Evolutionary conservation across 495 filamentous ascomycete species (phyloP).

Genomic region (Aspergillus panamensis): DNA sequence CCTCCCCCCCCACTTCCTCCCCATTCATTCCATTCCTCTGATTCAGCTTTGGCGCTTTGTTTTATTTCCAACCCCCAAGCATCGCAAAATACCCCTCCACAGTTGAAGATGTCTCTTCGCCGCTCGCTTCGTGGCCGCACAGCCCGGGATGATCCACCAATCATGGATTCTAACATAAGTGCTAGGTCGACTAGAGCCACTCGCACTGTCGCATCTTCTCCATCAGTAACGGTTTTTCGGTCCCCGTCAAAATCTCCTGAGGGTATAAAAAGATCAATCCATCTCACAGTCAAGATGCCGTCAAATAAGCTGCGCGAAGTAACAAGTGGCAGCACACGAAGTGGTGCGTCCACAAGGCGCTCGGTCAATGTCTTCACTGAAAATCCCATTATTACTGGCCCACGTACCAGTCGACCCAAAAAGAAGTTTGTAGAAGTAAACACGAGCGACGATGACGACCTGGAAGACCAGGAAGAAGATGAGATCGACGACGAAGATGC

Average conservation of each 20-base stretch:
- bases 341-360: constrained; percentile 28
- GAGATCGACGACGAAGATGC: constrained; percentile 51
- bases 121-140: constrained; percentile 49
- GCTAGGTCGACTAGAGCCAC: constrained; percentile 37
- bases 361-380: constrained; percentile 49
- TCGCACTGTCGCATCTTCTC: constrained; percentile 32
- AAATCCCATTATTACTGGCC: constrained; percentile 59
- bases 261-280: constrained; percentile 60
- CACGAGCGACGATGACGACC: constrained; percentile 54
- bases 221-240: constrained; percentile 51
- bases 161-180: constrained; percentile 37
- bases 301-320: constrained; percentile 78
- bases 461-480: constrained; percentile 50
- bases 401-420: constrained; percentile 59
- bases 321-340: constrained; percentile 42
- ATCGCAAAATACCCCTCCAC: constrained; percentile 3
- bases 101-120: constrained; percentile 43
- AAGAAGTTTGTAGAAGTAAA: constrained; percentile 67
- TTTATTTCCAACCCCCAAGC: not conserved
- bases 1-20: constrained; percentile 1
- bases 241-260: constrained; percentile 53
- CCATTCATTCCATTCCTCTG: not conserved
- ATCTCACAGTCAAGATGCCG: constrained; percentile 80
- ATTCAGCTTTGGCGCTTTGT: not conserved
- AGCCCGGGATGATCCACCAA: constrained; percentile 37